These are phyloP conservation scores for Huntiella moniliformis DNA, from an alignment of 2,329 filamentous ascomycete genomes.

Conservation along the genomic window DNA sequence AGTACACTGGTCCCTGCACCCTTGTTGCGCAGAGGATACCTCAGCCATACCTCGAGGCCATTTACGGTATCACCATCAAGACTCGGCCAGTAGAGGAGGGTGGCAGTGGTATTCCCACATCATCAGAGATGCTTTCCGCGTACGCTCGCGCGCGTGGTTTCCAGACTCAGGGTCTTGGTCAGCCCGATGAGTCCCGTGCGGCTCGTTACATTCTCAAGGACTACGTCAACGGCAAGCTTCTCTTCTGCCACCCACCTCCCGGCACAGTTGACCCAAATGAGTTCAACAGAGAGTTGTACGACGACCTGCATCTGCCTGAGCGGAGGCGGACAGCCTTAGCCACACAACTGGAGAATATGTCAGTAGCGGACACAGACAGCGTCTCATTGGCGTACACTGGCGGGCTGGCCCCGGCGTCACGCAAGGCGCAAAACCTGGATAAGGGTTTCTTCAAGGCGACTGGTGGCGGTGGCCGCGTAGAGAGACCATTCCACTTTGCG, in stretches of 20 bases:
- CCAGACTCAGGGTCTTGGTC: constrained; percentile 70
- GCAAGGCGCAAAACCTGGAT: constrained; percentile 63
- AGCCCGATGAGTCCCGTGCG: constrained; percentile 83
- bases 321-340: constrained; percentile 54
- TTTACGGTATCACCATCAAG: constrained; percentile 82
- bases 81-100: constrained; percentile 75
- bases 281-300: constrained; percentile 85
- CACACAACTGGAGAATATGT: constrained; percentile 27
- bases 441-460: constrained; percentile 63
- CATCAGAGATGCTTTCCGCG: constrained; percentile 64
- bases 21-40: constrained; percentile 76
- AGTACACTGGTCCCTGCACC: constrained; percentile 71
- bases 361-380: constrained; percentile 19
- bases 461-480: constrained; percentile 45
- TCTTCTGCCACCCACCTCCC: constrained; percentile 81
- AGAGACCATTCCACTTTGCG: constrained; percentile 73
- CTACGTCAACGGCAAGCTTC: constrained; percentile 88
- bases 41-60: constrained; percentile 69
- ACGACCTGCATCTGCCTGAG: constrained; percentile 60
- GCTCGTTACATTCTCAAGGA: constrained; percentile 85
- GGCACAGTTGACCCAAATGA: constrained; percentile 47
- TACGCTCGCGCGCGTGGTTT: constrained; percentile 85
- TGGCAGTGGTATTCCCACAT: constrained; percentile 70
- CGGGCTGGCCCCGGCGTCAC: constrained; percentile 35
- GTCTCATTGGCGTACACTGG: constrained; percentile 14